These are phyloP conservation scores for Adansonia gregorii DNA, from an alignment of 441 rosid species.

Conservation along the genomic window DNA sequence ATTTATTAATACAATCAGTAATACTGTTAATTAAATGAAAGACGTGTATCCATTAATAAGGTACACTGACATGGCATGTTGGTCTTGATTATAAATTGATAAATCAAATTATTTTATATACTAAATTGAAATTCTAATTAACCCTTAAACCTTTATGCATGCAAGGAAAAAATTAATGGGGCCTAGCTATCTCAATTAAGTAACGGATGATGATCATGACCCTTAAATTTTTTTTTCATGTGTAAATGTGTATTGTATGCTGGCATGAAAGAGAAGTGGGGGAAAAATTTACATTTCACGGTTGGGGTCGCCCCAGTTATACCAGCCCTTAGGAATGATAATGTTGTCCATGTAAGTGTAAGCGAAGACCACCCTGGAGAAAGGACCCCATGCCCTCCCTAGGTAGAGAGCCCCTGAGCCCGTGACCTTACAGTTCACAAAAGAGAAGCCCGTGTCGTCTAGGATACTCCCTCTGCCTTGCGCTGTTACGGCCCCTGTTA, in stretches of 20 bases:
- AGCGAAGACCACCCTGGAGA: conserved; percentile 94
- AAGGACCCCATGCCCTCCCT: conserved; percentile 99
- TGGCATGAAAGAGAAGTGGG: neutral
- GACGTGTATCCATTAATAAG: too few relatives aligned
- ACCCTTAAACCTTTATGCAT: neutral
- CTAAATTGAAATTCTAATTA: too few relatives aligned
- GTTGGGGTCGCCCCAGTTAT: conserved; percentile 96
- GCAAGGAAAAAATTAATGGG: neutral
- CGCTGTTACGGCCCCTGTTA: conserved; percentile 82
- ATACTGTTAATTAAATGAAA: too few relatives aligned
- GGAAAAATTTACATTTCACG: conserved; percentile 72
- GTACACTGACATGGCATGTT: too few relatives aligned
- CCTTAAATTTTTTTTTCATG: neutral
- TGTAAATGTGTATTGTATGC: neutral
- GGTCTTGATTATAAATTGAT: too few relatives aligned
- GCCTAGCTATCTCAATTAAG: neutral
- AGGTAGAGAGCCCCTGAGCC: conserved; percentile 94
- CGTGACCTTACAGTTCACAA: conserved; percentile 92
- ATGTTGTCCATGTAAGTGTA: conserved; percentile 95
- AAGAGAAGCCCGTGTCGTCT: conserved; percentile 99
- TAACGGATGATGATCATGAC: neutral
- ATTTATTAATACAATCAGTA: neutral
- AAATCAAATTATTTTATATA: too few relatives aligned
- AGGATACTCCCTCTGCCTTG: conserved; percentile 78
- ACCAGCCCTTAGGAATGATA: conserved; percentile 96